Evolutionary conservation across 2,329 filamentous ascomycete species (phyloP).

Genomic region (Meredithiella fracta): DNA sequence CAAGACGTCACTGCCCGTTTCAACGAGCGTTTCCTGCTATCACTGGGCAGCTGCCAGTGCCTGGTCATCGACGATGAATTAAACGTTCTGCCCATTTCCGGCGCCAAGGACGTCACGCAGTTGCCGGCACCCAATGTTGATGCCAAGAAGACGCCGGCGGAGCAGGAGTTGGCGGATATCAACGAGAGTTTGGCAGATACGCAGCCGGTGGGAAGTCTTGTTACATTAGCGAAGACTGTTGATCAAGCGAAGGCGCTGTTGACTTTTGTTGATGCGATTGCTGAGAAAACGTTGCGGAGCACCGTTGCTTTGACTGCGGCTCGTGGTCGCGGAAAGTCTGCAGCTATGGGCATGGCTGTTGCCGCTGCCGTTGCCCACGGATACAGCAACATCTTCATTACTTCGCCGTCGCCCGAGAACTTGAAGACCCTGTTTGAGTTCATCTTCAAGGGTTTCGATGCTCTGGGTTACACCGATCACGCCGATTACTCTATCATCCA

Average conservation of each 20-base stretch:
- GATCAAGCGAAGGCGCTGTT: constrained; percentile 95
- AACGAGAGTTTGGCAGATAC: constrained; percentile 78
- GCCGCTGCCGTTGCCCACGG: constrained; percentile 89
- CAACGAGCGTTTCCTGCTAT: constrained; percentile 94
- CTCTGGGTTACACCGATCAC: constrained; percentile 83
- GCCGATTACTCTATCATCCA: constrained; percentile 96
- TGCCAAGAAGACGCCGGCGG: constrained; percentile 51
- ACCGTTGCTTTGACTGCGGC: constrained; percentile 88
- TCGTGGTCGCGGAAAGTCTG: constrained; percentile 91
- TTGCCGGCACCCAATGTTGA: constrained; percentile 62
- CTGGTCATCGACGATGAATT: constrained; percentile 94
- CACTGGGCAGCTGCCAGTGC: constrained; percentile 88
- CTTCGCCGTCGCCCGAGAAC: constrained; percentile 92
- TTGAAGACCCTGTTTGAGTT: constrained; percentile 98
- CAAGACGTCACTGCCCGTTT: constrained; percentile 88
- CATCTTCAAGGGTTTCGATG: constrained; percentile 94
- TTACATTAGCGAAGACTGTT: constrained; percentile 73
- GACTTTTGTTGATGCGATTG: constrained; percentile 90
- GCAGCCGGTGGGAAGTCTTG: constrained; percentile 68
- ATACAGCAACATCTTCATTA: constrained; percentile 99
- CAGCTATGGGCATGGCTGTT: constrained; percentile 83
- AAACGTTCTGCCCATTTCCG: constrained; percentile 92
- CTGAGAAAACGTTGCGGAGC: constrained; percentile 85
- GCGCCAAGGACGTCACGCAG: constrained; percentile 74
- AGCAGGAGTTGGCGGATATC: constrained; percentile 65